Evolutionary conservation across 352 stramenopile species (phyloP).

Genomic region (Phytopythium chamaehyphon): DNA sequence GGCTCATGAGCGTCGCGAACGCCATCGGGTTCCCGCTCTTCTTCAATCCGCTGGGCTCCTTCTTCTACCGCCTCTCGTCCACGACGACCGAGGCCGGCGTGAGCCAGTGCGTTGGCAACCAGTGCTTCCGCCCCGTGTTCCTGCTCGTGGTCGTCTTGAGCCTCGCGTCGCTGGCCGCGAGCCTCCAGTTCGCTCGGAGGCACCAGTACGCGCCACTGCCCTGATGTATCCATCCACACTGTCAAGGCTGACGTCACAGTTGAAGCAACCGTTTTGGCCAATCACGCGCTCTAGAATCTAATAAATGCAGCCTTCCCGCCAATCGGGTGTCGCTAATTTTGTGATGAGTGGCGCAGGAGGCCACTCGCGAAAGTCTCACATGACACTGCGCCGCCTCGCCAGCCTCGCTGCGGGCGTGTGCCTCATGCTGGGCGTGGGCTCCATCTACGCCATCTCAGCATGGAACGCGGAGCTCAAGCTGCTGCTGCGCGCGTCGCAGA

Average conservation of each 20-base stretch:
- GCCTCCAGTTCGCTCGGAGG: constrained; percentile 41
- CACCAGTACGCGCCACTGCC: constrained; percentile 19
- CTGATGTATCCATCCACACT: background rate
- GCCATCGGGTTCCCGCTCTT: constrained; percentile 70
- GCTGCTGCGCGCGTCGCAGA: constrained; percentile 66
- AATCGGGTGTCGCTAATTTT: too few species aligned
- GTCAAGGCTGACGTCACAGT: too few species aligned
- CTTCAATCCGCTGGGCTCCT: constrained; percentile 60
- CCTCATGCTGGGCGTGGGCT: constrained; percentile 72
- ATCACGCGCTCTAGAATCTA: background rate
- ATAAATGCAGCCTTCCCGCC: background rate
- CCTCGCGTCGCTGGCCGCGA: constrained; percentile 41
- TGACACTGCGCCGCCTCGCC: constrained; percentile 18
- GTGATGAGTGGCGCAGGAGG: too few species aligned
- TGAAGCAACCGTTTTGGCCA: background rate
- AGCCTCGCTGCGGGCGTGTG: constrained; percentile 58
- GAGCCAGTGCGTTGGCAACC: constrained; percentile 45
- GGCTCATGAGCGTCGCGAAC: constrained; percentile 70
- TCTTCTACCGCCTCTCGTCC: constrained; percentile 43
- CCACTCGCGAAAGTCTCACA: too few species aligned
- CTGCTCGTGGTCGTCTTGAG: constrained; percentile 50
- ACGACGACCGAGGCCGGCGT: constrained; percentile 23
- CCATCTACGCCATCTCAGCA: constrained; percentile 72
- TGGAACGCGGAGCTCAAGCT: constrained; percentile 85
- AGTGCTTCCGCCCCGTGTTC: constrained; percentile 68